phyloP scores from a whole-genome alignment of 2,329 filamentous ascomycete genomes.

The Fusarium miscanthi region DNA sequence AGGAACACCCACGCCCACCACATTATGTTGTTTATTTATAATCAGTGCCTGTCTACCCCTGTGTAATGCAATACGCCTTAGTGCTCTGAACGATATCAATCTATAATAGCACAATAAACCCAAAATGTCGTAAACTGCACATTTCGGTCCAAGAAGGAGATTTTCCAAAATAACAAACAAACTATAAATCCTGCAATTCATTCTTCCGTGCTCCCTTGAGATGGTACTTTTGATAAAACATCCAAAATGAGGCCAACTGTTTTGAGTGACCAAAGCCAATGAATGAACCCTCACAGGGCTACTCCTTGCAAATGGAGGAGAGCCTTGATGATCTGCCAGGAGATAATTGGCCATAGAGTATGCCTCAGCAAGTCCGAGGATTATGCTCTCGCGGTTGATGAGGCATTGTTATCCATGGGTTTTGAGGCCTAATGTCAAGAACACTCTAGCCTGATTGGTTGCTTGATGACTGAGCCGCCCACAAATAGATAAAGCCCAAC shows the following conservation, averaged over 20 bases:
- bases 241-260: background rate
- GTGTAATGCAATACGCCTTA: background rate
- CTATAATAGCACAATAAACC: background rate
- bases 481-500: constrained; percentile 30
- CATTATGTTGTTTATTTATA: background rate
- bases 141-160: background rate
- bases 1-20: background rate
- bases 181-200: background rate
- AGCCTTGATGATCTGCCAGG: background rate
- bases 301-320: background rate
- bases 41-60: background rate
- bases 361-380: background rate
- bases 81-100: background rate
- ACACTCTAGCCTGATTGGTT: constrained; percentile 18
- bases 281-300: background rate
- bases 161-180: background rate
- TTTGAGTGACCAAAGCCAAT: background rate
- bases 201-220: background rate
- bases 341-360: background rate
- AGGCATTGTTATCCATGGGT: background rate
- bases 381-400: background rate
- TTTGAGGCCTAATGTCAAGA: constrained; percentile 1
- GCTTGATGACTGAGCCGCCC: background rate
- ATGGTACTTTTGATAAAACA: background rate
- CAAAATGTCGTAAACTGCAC: background rate